Percentiles rank a stretch among this genome's conserved stretches.
Evolutionary conservation across 257 asterid species (phyloP).

Genomic region (Solanum sejunctum): DNA sequence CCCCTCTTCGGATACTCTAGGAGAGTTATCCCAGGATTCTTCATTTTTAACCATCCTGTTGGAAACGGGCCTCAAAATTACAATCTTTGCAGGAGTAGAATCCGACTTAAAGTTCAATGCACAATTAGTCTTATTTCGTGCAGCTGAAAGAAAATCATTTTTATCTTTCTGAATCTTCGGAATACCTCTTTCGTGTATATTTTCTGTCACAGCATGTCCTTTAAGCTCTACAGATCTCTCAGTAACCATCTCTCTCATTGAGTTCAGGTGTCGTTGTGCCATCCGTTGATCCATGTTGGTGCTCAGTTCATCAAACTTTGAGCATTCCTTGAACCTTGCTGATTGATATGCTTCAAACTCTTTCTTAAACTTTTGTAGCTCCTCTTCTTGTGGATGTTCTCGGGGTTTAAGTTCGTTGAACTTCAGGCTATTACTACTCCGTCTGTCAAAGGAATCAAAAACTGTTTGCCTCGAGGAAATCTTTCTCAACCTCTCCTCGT

Average conservation of each 20-base stretch:
- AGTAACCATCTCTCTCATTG: constrained; percentile 15
- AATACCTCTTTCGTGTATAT: not conserved
- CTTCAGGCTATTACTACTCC: constrained; percentile 10
- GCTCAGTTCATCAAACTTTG: constrained; percentile 29
- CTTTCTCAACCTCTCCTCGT: constrained; percentile 21
- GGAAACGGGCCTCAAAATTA: constrained; percentile 76
- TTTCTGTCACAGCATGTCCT: not conserved
- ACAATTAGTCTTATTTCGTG: not conserved
- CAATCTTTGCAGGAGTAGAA: constrained; percentile 55
- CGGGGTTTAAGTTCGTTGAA: constrained; percentile 45
- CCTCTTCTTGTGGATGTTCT: constrained; percentile 97
- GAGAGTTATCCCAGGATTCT: constrained; percentile 63
- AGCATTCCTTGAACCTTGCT: constrained; percentile 52
- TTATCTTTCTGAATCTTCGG: not conserved
- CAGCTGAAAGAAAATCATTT: not conserved
- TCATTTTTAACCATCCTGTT: constrained; percentile 32
- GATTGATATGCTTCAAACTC: constrained; percentile 93
- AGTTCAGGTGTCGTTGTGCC: constrained; percentile 59
- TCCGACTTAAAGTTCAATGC: not conserved
- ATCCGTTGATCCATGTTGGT: constrained; percentile 43
- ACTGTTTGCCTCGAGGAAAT: constrained; percentile 23
- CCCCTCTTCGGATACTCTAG: constrained; percentile 51
- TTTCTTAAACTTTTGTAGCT: constrained; percentile 81
- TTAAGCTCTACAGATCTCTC: constrained; percentile 1
- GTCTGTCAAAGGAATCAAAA: constrained; percentile 18